Evolutionary conservation across 805 yeast genomes (phyloP).

Genomic region (Lipomyces orientalis): DNA sequence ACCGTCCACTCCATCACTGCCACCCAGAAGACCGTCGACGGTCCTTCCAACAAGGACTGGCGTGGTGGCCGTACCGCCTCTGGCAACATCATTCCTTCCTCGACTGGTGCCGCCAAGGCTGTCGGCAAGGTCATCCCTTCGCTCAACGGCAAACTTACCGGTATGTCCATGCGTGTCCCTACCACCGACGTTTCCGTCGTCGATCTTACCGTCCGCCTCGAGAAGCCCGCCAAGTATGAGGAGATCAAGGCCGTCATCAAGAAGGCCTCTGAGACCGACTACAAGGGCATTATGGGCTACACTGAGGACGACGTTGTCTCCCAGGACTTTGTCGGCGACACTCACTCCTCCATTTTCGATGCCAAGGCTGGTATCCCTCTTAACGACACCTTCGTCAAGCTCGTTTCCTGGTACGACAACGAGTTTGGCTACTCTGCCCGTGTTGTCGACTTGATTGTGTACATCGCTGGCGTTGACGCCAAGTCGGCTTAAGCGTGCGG

Average conservation of each 20-base stretch:
- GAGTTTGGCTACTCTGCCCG: slow-evolving; percentile 96
- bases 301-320: slow-evolving; percentile 93
- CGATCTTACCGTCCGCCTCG: slow-evolving; percentile 84
- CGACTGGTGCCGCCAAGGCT: slow-evolving; percentile 98
- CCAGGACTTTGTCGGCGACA: slow-evolving; percentile 82
- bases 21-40: slow-evolving; percentile 95
- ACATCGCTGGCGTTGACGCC: slow-evolving; percentile 65
- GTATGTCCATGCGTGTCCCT: slow-evolving; percentile 93
- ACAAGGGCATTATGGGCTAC: slow-evolving; percentile 85
- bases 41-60: slow-evolving; percentile 98
- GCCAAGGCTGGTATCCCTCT: slow-evolving; percentile 88
- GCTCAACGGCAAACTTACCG: slow-evolving; percentile 90
- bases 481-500: slow-evolving; percentile 21
- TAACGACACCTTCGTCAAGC: slow-evolving; percentile 87
- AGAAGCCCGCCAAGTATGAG: slow-evolving; percentile 77
- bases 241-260: slow-evolving; percentile 79
- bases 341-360: slow-evolving; percentile 87
- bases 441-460: slow-evolving; percentile 87
- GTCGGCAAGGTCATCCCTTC: slow-evolving; percentile 94
- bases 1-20: slow-evolving; percentile 96
- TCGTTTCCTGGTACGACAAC: slow-evolving; percentile 94
- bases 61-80: slow-evolving; percentile 98
- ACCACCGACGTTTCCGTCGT: slow-evolving; percentile 93
- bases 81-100: slow-evolving; percentile 92
- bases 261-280: slow-evolving; percentile 75